Conservation (phyloP, 2,329 filamentous ascomycete species). For the Neurospora sp. region DNA sequence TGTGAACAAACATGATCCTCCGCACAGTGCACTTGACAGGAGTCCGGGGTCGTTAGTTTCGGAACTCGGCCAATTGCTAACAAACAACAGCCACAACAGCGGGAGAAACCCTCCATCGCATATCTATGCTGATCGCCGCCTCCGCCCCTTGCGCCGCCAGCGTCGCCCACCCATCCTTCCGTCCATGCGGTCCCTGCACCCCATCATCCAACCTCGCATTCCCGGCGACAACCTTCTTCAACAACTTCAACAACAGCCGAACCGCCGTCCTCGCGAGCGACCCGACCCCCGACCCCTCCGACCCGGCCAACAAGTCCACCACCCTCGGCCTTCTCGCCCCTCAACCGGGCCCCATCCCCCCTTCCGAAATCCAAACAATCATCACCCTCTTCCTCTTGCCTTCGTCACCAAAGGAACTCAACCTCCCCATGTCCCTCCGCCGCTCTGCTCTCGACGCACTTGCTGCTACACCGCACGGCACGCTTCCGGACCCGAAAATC, state of each 20-base stretch:
- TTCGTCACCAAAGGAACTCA: constrained; percentile 35
- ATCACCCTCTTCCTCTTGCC: constrained; percentile 31
- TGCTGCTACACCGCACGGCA: constrained; percentile 6
- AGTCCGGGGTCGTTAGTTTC: background rate
- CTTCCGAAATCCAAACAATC: constrained; percentile 29
- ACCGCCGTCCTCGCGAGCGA: constrained; percentile 4
- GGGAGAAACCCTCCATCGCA: constrained; percentile 24
- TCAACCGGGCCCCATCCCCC: constrained; percentile 13
- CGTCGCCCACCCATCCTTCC: constrained; percentile 3
- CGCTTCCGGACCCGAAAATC: constrained; percentile 27
- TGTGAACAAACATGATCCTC: background rate
- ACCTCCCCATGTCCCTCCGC: constrained; percentile 34
- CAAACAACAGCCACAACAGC: constrained; percentile 11
- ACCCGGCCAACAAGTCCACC: background rate
- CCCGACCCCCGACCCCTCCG: constrained; percentile 10
- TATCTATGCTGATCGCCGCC: constrained; percentile 24
- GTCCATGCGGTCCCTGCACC: constrained; percentile 8
- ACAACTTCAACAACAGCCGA: constrained; percentile 2
- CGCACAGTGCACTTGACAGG: background rate
- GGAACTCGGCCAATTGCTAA: background rate
- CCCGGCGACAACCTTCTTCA: background rate
- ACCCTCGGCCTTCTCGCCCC: constrained; percentile 4
- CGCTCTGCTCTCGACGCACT: constrained; percentile 28
- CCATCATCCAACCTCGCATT: constrained; percentile 4
- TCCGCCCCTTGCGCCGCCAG: constrained; percentile 19